Evolutionary conservation across 352 stramenopile species (phyloP).

Genomic region (Pythium aristosporum): DNA sequence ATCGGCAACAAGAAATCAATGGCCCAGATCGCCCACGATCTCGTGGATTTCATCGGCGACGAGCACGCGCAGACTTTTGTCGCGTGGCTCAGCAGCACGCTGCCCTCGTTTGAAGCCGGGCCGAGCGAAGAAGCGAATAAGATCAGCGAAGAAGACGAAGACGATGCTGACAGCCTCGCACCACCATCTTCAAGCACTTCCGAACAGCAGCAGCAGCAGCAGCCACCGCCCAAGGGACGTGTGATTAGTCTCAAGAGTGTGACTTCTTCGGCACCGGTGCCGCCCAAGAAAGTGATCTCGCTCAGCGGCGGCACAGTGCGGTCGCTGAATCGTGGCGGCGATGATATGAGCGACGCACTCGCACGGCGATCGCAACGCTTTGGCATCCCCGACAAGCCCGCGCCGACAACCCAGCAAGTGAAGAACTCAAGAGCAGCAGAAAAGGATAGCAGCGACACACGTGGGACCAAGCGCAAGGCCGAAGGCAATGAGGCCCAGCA

Average conservation of each 20-base stretch:
- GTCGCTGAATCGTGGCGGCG: slow-evolving; percentile 37
- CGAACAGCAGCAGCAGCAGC: background rate
- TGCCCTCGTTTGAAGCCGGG: slow-evolving; percentile 48
- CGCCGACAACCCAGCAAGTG: slow-evolving; percentile 10
- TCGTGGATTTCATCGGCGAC: slow-evolving; percentile 84
- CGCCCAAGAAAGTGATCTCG: slow-evolving; percentile 55
- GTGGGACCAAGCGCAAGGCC: slow-evolving; percentile 31
- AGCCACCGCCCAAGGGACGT: slow-evolving; percentile 35
- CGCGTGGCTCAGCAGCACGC: slow-evolving; percentile 58
- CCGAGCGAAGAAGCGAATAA: background rate
- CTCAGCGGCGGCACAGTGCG: slow-evolving; percentile 50
- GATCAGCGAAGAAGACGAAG: slow-evolving; percentile 10
- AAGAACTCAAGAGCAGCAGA: slow-evolving; percentile 17
- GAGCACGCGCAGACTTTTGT: slow-evolving; percentile 75
- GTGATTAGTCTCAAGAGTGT: slow-evolving; percentile 64
- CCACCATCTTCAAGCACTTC: background rate
- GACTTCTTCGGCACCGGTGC: slow-evolving; percentile 21
- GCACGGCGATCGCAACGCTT: slow-evolving; percentile 79
- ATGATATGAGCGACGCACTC: slow-evolving; percentile 53
- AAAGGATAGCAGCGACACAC: slow-evolving; percentile 20
- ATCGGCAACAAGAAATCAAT: slow-evolving; percentile 88
- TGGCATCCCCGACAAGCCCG: slow-evolving; percentile 41
- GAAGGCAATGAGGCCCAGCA: slow-evolving; percentile 16
- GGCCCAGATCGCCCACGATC: slow-evolving; percentile 76
- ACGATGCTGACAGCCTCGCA: slow-evolving; percentile 23